phyloP scores from a whole-genome alignment of 106 monocot species.

The Vanilla planifolia region DNA sequence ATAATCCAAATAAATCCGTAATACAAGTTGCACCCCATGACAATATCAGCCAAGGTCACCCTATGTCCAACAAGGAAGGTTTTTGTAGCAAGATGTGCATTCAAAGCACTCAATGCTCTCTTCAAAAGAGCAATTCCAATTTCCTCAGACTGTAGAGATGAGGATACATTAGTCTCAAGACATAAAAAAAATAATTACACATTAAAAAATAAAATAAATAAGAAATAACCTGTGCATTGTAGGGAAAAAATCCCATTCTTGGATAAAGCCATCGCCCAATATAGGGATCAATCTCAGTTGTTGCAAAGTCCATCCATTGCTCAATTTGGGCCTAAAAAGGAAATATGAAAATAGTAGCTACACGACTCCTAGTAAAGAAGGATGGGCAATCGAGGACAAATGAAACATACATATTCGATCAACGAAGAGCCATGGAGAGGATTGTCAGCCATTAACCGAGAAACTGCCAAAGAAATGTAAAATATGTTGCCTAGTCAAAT shows the following conservation, averaged over 20 bases:
- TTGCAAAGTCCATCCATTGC: constrained; percentile 86
- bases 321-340: constrained; percentile 55
- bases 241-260: constrained; percentile 47
- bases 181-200: not conserved
- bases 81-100: constrained; percentile 59
- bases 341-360: not conserved
- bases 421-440: constrained; percentile 69
- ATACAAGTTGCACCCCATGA: constrained; percentile 67
- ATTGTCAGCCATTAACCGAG: constrained; percentile 59
- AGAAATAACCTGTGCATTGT: constrained; percentile 37
- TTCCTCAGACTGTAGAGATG: constrained; percentile 57
- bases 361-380: not conserved
- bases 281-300: constrained; percentile 58
- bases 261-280: constrained; percentile 62
- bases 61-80: constrained; percentile 77
- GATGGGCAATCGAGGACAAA: not conserved
- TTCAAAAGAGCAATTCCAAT: constrained; percentile 53
- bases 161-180: not conserved
- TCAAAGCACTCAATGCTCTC: constrained; percentile 52
- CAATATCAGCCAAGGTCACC: constrained; percentile 77
- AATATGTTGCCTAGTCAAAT: not conserved
- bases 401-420: constrained; percentile 77
- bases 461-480: constrained; percentile 38
- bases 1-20: constrained; percentile 41
- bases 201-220: not conserved